These are phyloP conservation scores for Ceratobasidium sp. DNA, from an alignment of 1,284 basidiomycete species.

Conservation along the genomic window DNA sequence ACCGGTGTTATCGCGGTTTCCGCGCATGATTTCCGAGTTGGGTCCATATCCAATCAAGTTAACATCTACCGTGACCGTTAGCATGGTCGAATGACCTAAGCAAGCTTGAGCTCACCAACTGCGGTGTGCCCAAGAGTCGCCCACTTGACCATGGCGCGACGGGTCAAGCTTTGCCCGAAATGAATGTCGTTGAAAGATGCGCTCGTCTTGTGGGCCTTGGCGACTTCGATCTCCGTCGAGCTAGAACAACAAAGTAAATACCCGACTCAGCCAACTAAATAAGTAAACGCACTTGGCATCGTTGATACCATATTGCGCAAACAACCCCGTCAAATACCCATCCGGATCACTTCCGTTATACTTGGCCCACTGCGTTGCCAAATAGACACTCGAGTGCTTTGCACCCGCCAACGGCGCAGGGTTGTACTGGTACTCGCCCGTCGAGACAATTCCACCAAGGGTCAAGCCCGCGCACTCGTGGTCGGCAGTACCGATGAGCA, in stretches of 20 bases:
- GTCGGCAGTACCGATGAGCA: slow-evolving; percentile 52
- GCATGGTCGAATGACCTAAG: no score
- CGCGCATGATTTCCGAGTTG: slow-evolving; percentile 37
- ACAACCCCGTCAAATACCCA: slow-evolving; percentile 44
- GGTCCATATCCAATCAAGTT: slow-evolving; percentile 48
- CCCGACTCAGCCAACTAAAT: no score
- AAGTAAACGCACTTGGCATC: slow-evolving; percentile 47
- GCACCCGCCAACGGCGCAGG: slow-evolving; percentile 51
- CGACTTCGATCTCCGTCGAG: slow-evolving; percentile 46
- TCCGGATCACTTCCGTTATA: slow-evolving; percentile 48
- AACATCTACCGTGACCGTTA: slow-evolving; percentile 15
- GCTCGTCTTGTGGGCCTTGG: slow-evolving; percentile 45
- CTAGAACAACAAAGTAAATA: no score
- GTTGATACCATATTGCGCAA: slow-evolving; percentile 49
- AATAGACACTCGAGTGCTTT: slow-evolving; percentile 52
- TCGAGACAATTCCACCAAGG: slow-evolving; percentile 46
- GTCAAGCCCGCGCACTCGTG: slow-evolving; percentile 53
- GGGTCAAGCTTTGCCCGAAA: slow-evolving; percentile 46
- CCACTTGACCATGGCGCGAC: slow-evolving; percentile 48
- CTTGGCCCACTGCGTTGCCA: slow-evolving; percentile 46
- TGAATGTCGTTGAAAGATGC: slow-evolving; percentile 45
- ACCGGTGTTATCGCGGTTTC: slow-evolving; percentile 46
- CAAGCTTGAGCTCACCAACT: slow-evolving; percentile 23
- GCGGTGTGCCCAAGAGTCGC: slow-evolving; percentile 44
- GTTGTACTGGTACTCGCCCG: slow-evolving; percentile 46